Evolutionary conservation across 257 asterid species (phyloP).

Genomic region (Capsicum baccatum): DNA sequence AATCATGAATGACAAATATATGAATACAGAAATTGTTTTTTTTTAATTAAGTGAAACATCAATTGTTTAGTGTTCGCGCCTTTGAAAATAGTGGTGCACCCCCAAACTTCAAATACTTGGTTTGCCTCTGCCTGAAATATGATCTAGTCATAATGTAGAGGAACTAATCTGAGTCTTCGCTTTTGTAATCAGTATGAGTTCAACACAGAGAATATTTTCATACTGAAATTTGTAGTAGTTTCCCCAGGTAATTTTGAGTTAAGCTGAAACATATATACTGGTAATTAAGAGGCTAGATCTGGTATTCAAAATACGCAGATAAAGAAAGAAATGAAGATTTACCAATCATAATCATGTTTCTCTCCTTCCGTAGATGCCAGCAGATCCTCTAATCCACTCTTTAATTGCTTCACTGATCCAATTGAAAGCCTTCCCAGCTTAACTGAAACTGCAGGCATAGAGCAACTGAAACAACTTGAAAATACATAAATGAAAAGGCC

Average conservation of each 20-base stretch:
- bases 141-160: background rate
- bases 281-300: slow-evolving; percentile 19
- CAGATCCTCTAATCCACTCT: slow-evolving; percentile 49
- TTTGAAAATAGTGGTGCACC: too few relatives aligned
- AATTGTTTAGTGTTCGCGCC: too few relatives aligned
- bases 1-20: too few relatives aligned
- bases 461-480: background rate
- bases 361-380: slow-evolving; percentile 48
- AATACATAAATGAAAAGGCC: background rate
- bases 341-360: slow-evolving; percentile 61
- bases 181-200: slow-evolving; percentile 18
- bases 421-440: slow-evolving; percentile 52
- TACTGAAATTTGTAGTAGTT: background rate
- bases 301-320: slow-evolving; percentile 16
- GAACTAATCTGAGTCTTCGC: background rate
- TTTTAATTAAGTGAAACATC: too few relatives aligned
- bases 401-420: slow-evolving; percentile 42
- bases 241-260: background rate
- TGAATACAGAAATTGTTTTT: too few relatives aligned
- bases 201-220: background rate
- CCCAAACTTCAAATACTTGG: too few relatives aligned
- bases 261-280: background rate
- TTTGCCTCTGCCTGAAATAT: background rate
- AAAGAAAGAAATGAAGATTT: slow-evolving; percentile 23
- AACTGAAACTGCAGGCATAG: slow-evolving; percentile 35